A percentile compares a stretch with the other conserved stretches of the same genome.
phyloP scores from a whole-genome alignment of 2,329 filamentous ascomycete species.

The Domatiomyces catenatus region DNA sequence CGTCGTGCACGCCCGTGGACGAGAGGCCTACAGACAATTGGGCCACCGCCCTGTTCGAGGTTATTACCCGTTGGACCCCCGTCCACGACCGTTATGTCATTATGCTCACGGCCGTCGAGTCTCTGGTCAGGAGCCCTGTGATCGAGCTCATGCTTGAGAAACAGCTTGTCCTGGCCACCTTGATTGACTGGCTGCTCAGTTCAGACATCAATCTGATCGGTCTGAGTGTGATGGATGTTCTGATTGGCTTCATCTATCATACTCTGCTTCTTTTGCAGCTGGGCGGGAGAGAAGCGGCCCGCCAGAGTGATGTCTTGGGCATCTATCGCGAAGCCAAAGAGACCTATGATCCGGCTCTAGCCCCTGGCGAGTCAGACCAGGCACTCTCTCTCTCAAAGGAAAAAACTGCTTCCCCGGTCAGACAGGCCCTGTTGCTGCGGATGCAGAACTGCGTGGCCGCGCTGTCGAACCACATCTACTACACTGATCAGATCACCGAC shows the following conservation, averaged over 20 bases:
- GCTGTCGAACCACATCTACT: constrained; percentile 88
- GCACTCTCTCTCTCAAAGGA: constrained; percentile 14
- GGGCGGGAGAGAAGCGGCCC: constrained; percentile 27
- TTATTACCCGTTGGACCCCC: constrained; percentile 73
- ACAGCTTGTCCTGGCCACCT: constrained; percentile 58
- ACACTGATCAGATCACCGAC: constrained; percentile 87
- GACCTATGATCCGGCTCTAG: constrained; percentile 12
- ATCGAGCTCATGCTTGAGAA: constrained; percentile 56
- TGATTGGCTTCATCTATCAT: constrained; percentile 71
- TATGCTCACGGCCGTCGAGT: constrained; percentile 65
- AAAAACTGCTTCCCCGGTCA: constrained; percentile 35
- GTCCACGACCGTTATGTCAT: constrained; percentile 92
- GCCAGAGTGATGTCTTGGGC: constrained; percentile 21
- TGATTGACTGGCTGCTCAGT: constrained; percentile 68
- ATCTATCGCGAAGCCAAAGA: constrained; percentile 17
- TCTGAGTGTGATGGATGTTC: constrained; percentile 86
- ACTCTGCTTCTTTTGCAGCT: constrained; percentile 63
- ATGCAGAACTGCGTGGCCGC: constrained; percentile 78
- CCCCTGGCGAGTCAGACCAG: constrained; percentile 5
- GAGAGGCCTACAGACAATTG: constrained; percentile 46
- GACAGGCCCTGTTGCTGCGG: constrained; percentile 50
- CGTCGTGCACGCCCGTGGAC: constrained; percentile 32
- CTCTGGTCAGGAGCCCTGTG: constrained; percentile 51
- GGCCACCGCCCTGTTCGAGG: constrained; percentile 67
- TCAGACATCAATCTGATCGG: constrained; percentile 91